phyloP scores from a whole-genome alignment of 768 basidiomycete species.

The Exidia glandulosa region DNA sequence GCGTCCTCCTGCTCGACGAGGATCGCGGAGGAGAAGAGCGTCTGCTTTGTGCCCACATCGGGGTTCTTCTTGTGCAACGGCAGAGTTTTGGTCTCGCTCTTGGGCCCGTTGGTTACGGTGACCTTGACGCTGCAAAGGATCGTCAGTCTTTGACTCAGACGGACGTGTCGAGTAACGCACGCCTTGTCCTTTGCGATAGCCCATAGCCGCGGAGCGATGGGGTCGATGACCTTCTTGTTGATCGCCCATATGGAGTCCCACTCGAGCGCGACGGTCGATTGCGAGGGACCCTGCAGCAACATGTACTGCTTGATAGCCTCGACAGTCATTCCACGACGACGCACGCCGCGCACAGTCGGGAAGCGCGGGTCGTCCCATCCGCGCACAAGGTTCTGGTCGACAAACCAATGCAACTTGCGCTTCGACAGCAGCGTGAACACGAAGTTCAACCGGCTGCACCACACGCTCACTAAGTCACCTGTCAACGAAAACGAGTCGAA shows the following conservation, averaged over 20 bases:
- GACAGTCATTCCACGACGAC: slow-evolving; percentile 89
- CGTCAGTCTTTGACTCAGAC: neutral
- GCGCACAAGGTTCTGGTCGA: slow-evolving; percentile 73
- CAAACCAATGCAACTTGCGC: slow-evolving; percentile 95
- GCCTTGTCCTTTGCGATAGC: slow-evolving; percentile 62
- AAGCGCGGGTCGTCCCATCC: slow-evolving; percentile 99
- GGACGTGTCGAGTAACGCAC: slow-evolving; percentile 27
- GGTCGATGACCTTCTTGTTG: slow-evolving; percentile 97
- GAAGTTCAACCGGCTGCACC: slow-evolving; percentile 90
- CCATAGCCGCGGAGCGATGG: slow-evolving; percentile 87
- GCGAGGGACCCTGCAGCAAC: slow-evolving; percentile 91
- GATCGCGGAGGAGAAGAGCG: slow-evolving; percentile 68
- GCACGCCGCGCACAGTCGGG: slow-evolving; percentile 96
- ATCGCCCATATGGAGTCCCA: slow-evolving; percentile 97
- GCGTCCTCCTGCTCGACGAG: slow-evolving; percentile 92
- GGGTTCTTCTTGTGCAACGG: slow-evolving; percentile 97
- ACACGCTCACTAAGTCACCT: neutral
- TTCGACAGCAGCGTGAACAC: slow-evolving; percentile 95
- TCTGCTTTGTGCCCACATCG: slow-evolving; percentile 83
- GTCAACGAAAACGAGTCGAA: neutral
- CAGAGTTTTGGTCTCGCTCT: slow-evolving; percentile 48
- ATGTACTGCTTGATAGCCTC: slow-evolving; percentile 96
- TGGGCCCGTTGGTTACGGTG: slow-evolving; percentile 55
- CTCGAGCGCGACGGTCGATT: slow-evolving; percentile 84
- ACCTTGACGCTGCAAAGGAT: slow-evolving; percentile 59